A percentile compares a stretch with the other conserved stretches of the same genome.
These are phyloP conservation scores for Nyctanthes arbortristis DNA, from an alignment of 257 asterid genomes.

Conservation along the genomic window DNA sequence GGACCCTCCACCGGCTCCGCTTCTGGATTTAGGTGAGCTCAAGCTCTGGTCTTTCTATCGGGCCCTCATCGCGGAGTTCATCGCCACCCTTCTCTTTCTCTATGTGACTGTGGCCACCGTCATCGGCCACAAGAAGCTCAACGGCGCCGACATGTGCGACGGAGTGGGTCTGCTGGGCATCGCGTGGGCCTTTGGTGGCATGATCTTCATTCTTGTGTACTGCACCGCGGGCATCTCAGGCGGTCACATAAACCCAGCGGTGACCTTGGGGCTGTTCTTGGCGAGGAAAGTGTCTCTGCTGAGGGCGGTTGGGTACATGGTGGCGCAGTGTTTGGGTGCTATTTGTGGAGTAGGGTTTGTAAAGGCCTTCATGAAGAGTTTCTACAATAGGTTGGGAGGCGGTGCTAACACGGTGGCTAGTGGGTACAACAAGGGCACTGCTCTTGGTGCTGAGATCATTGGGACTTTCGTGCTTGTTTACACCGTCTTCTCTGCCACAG, in stretches of 20 bases:
- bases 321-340: conserved; percentile 78
- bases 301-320: conserved; percentile 66
- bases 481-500: conserved; percentile 90
- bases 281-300: conserved; percentile 74
- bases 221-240: conserved; percentile 95
- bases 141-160: conserved; percentile 56
- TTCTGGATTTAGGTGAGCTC: conserved; percentile 59
- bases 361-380: conserved; percentile 57
- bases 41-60: conserved; percentile 74
- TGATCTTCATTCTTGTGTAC: conserved; percentile 83
- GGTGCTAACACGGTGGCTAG: conserved; percentile 53
- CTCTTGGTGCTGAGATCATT: conserved; percentile 79
- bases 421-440: conserved; percentile 70
- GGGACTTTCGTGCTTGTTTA: conserved; percentile 83
- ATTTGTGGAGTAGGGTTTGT: conserved; percentile 79
- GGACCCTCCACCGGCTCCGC: conserved; percentile 88
- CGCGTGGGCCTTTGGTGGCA: conserved; percentile 91
- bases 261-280: conserved; percentile 74
- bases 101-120: conserved; percentile 73
- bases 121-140: conserved; percentile 63
- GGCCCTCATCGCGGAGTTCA: conserved; percentile 78
- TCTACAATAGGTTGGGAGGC: conserved; percentile 57
- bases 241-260: conserved; percentile 80
- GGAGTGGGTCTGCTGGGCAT: conserved; percentile 87
- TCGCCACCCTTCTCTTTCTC: conserved; percentile 78